A percentile compares a stretch with the other conserved stretches of the same genome.
These are phyloP conservation scores for Peronospora belbahrii DNA, from an alignment of 352 stramenopile genomes.

Conservation along the genomic window DNA sequence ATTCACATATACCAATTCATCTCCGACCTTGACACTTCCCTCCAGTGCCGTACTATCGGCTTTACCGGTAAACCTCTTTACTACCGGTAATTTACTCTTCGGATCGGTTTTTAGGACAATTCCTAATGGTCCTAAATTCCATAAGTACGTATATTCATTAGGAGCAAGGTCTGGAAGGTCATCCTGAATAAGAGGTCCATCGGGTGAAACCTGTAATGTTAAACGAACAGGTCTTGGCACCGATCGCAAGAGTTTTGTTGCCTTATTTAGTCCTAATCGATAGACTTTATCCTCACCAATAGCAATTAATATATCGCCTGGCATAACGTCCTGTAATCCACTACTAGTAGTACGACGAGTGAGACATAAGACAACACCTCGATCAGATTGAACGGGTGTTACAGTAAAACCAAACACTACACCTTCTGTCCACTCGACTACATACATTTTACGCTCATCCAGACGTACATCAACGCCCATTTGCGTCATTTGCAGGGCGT, in stretches of 20 bases:
- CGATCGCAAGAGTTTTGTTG: constrained; percentile 55
- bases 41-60: constrained; percentile 38
- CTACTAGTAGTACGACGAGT: constrained; percentile 43
- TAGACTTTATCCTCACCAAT: constrained; percentile 77
- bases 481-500: constrained; percentile 26
- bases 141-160: constrained; percentile 79
- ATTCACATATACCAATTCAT: constrained; percentile 80
- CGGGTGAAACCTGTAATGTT: constrained; percentile 60
- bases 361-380: constrained; percentile 53
- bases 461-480: constrained; percentile 36
- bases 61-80: constrained; percentile 70
- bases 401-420: constrained; percentile 64
- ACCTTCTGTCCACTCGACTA: constrained; percentile 55
- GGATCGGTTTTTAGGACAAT: constrained; percentile 65
- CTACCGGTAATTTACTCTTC: constrained; percentile 61
- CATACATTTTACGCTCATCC: constrained; percentile 74
- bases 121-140: constrained; percentile 58
- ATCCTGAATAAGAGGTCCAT: constrained; percentile 36
- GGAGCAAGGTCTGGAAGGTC: constrained; percentile 47
- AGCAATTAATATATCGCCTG: constrained; percentile 64
- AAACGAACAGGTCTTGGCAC: constrained; percentile 64
- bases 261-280: constrained; percentile 50
- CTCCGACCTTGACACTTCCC: constrained; percentile 41
- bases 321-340: constrained; percentile 62
- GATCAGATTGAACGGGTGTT: constrained; percentile 60